Evolutionary conservation across 2,329 filamentous ascomycete genomes (phyloP), one percentile per base, ranked within the genome.

Genomic region (Zasmidium citrigriseum): DNA sequence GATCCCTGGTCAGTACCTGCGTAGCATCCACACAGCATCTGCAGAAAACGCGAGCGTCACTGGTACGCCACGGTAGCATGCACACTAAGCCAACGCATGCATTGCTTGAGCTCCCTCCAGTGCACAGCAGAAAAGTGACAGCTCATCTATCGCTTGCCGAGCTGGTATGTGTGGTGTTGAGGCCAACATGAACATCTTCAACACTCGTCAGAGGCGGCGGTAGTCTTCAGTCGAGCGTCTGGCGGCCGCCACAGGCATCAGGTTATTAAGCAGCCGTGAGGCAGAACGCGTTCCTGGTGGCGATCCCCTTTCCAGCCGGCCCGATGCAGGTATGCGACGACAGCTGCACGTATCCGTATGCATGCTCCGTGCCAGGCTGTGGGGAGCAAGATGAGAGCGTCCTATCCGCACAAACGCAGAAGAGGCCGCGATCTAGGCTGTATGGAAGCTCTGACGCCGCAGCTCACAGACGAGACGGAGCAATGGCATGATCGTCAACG

Each of bases 41-140:
- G 34, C 34, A 41, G 7, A 7, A n/a, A n/a, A n/a, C n/a, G n/a
- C n/a, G 4, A 41, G 34, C 34, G 14, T 41, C 47, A 57, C 46
- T 59, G 61, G 59, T 61, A 64, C 59, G 55, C 54, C 50, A 59
- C 64, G 64, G 64, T 55, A 64, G 53, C 57, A 56, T 64, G 64
- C 64, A 56, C 53, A 58, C 48, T 38, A 55, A 51, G 46, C 47
- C 58, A 48, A 34, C 54, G 55, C 52, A 53, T 46, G 45, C 46
- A 50, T 56, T 58, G 52, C 53, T 25, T 56, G 41, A 57, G 59
- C 53, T 58, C 50, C 46, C 47, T 57, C 57, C 54, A 54, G 51
- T 54, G 58, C 62, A 64, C 53, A 59, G 56, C 54, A 55, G 58
- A 50, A 56, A 62, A 52, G n/a, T 59, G 59, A 66, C 58, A 56